These are phyloP conservation scores for Pseudopediastrum boryanum DNA, from an alignment of 139 green algal genomes.

Conservation along the genomic window DNA sequence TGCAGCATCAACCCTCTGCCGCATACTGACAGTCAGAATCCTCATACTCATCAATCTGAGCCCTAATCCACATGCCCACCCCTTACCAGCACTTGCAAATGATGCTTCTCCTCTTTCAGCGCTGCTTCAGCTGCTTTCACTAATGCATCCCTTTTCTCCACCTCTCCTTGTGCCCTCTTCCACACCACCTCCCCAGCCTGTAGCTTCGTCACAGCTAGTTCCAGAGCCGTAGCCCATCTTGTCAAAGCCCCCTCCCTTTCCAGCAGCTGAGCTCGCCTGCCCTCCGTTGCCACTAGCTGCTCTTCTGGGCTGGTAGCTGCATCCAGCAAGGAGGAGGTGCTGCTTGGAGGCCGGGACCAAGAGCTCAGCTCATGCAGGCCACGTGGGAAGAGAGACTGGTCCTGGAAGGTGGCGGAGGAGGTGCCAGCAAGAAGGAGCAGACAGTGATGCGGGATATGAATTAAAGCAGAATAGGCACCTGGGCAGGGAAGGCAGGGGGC, in stretches of 20 bases:
- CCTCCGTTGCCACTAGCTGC: conserved; percentile 4
- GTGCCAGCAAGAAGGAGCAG: too few species aligned
- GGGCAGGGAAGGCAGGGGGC: too few species aligned
- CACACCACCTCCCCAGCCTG: background rate
- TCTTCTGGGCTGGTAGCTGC: too few species aligned
- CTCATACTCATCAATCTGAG: too few species aligned
- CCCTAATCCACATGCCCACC: too few species aligned
- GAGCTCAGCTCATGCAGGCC: background rate
- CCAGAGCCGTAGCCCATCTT: conserved; percentile 20
- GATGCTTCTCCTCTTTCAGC: conserved; percentile 1
- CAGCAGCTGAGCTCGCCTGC: conserved; percentile 19
- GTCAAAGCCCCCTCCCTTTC: conserved; percentile 28
- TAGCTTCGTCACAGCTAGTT: conserved; percentile 15
- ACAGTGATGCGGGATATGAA: background rate
- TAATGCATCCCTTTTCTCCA: background rate
- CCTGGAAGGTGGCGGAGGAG: background rate
- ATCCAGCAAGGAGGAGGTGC: too few species aligned
- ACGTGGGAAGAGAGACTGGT: background rate
- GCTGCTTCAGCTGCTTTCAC: background rate
- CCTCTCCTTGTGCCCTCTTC: background rate
- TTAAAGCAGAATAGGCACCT: background rate
- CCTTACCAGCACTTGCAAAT: conserved; percentile 23
- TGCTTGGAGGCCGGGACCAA: too few species aligned
- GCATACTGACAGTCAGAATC: too few species aligned
- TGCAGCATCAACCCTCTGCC: too few species aligned